phyloP scores from a whole-genome alignment of 2,329 filamentous ascomycete genomes.

The Ascochyta pisi region DNA sequence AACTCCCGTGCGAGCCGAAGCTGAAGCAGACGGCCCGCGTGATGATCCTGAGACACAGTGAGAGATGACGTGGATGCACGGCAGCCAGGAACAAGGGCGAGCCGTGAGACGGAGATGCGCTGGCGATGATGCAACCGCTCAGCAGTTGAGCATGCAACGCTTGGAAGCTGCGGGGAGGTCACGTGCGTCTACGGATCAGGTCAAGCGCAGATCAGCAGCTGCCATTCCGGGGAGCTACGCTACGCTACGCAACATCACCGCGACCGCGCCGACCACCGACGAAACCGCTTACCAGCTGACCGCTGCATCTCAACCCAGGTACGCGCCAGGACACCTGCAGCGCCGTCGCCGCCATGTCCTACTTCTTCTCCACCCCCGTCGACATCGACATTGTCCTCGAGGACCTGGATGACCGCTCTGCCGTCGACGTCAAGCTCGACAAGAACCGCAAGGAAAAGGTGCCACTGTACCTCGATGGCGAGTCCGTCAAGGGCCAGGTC shows the following conservation, averaged over 20 bases:
- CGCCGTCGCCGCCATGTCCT: constrained; percentile 71
- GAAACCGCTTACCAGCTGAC: constrained; percentile 10
- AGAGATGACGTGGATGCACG: constrained; percentile 26
- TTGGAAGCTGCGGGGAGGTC: constrained; percentile 9
- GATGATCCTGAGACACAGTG: constrained; percentile 17
- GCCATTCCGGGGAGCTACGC: constrained; percentile 21
- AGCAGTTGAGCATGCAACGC: neutral
- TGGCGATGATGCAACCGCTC: constrained; percentile 20
- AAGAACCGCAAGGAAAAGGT: constrained; percentile 98
- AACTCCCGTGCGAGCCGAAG: neutral
- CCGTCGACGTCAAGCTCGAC: constrained; percentile 97
- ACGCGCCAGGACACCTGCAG: constrained; percentile 17
- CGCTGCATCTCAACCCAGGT: constrained; percentile 22
- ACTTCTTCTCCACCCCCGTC: constrained; percentile 92
- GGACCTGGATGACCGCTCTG: constrained; percentile 89
- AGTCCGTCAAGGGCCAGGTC: constrained; percentile 95
- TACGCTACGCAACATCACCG: constrained; percentile 16
- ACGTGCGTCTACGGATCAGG: constrained; percentile 18
- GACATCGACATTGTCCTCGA: constrained; percentile 99
- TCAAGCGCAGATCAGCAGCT: constrained; percentile 24
- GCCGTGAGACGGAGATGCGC: neutral
- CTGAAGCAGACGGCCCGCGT: constrained; percentile 6
- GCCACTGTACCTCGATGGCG: constrained; percentile 95
- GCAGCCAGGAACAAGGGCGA: constrained; percentile 10
- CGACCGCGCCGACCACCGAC: constrained; percentile 22